Conservation (phyloP, 495 filamentous ascomycete genomes). For the Podospora sp. region DNA sequence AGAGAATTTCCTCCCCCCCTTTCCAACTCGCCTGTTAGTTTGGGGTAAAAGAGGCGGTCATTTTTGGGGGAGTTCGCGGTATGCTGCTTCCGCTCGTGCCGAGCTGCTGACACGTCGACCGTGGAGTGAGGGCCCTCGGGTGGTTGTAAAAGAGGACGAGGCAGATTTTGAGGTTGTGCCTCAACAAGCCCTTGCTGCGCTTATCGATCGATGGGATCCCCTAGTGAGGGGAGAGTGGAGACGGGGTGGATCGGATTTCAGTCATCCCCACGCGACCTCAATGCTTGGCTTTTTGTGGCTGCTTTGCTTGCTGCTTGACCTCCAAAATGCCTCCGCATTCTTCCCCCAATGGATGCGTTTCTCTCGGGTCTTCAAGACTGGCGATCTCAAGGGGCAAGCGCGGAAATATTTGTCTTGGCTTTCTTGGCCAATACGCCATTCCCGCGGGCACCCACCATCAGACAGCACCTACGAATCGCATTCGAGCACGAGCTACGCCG, state of each 20-base stretch:
- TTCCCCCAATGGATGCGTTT: background rate
- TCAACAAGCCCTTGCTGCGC: too few relatives aligned
- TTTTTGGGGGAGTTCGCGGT: background rate
- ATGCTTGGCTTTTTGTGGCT: slow-evolving; percentile 1
- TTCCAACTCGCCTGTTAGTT: background rate
- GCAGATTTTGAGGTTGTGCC: background rate
- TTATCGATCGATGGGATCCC: background rate
- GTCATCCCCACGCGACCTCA: background rate
- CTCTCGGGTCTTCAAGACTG: background rate
- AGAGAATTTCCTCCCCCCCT: slow-evolving; percentile 3
- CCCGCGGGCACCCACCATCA: slow-evolving; percentile 4
- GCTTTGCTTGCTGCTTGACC: background rate
- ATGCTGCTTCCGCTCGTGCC: background rate
- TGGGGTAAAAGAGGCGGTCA: background rate
- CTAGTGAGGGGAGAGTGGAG: too few relatives aligned
- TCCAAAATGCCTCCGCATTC: background rate
- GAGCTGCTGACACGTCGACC: slow-evolving; percentile 3
- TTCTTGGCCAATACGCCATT: slow-evolving; percentile 10
- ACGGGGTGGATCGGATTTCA: background rate
- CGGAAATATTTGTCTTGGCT: slow-evolving; percentile 10
- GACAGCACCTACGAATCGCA: background rate
- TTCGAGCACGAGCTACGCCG: background rate
- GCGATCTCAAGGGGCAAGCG: background rate
- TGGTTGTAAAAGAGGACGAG: background rate
- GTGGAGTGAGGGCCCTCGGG: background rate